phyloP scores from a whole-genome alignment of 2,329 filamentous ascomycete genomes.

The Xenoacremonium recifei region DNA sequence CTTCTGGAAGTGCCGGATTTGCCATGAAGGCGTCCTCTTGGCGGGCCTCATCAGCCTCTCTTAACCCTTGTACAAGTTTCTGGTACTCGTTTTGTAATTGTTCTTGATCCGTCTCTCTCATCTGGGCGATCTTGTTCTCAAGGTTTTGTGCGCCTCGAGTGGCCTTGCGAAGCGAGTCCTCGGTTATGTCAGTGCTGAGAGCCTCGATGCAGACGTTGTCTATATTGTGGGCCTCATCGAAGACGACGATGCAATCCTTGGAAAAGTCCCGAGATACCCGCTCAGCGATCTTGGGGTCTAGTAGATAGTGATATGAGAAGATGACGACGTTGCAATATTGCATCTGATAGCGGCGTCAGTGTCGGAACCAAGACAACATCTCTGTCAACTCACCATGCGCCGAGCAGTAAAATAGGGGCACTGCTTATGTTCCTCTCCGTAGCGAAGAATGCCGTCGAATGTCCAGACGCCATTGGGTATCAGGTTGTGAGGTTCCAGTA shows the following conservation, averaged over 20 bases:
- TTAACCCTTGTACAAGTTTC: slow-evolving; percentile 88
- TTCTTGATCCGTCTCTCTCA: slow-evolving; percentile 93
- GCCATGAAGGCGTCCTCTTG: slow-evolving; percentile 97
- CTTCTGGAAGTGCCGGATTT: slow-evolving; percentile 90
- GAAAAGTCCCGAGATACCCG: slow-evolving; percentile 92
- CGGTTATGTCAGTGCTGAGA: slow-evolving; percentile 92
- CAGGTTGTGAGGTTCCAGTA: slow-evolving; percentile 91
- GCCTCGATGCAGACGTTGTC: slow-evolving; percentile 99
- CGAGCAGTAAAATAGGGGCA: slow-evolving; percentile 96
- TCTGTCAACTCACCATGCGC: slow-evolving; percentile 67
- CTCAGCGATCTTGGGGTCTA: slow-evolving; percentile 97
- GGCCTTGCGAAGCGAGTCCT: slow-evolving; percentile 89
- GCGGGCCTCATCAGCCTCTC: slow-evolving; percentile 83
- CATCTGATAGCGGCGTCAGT: slow-evolving; percentile 59
- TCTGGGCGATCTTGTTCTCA: slow-evolving; percentile 86
- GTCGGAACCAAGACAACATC: not conserved
- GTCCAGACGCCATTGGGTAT: slow-evolving; percentile 96
- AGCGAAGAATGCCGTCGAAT: slow-evolving; percentile 80
- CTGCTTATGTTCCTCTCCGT: slow-evolving; percentile 94
- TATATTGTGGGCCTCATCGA: slow-evolving; percentile 98
- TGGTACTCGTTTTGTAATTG: slow-evolving; percentile 94
- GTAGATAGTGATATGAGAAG: slow-evolving; percentile 97
- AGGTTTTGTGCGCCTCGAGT: slow-evolving; percentile 87
- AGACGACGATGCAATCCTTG: slow-evolving; percentile 97
- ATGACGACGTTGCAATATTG: slow-evolving; percentile 99